Conservation (phyloP, 2,329 filamentous ascomycete genomes). For the Colletotrichum higginsianum region DNA sequence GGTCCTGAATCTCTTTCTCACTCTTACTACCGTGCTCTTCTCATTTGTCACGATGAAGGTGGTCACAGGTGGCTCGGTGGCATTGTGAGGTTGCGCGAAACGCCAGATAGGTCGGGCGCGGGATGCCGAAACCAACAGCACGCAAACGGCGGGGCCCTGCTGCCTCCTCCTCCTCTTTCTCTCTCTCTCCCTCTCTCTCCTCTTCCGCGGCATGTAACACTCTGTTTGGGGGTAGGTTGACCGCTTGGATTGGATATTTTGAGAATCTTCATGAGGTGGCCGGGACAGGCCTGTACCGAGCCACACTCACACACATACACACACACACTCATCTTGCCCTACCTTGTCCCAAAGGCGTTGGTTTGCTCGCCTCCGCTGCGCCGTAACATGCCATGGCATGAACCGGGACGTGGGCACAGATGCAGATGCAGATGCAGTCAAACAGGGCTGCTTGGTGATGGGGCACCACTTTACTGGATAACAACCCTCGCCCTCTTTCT, state of each 20-base stretch:
- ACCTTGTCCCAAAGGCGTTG: neutral
- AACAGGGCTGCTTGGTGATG: conserved; percentile 54
- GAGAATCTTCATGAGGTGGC: neutral
- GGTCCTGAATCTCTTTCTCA: neutral
- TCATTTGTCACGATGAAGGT: neutral
- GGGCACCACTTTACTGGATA: conserved; percentile 59
- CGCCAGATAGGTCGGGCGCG: neutral
- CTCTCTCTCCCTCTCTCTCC: neutral
- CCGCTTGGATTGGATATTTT: neutral
- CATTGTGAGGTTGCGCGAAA: neutral
- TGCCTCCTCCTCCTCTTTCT: neutral
- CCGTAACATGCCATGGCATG: conserved; percentile 33
- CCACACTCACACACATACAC: neutral
- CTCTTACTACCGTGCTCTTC: neutral
- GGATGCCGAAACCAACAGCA: neutral
- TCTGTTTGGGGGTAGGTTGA: neutral
- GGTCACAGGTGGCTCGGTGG: neutral
- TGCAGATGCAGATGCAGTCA: conserved; percentile 32
- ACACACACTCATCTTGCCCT: conserved; percentile 8
- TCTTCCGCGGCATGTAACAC: neutral
- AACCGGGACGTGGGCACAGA: conserved; percentile 26
- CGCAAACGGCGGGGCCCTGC: conserved; percentile 5
- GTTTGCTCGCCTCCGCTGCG: conserved; percentile 14
- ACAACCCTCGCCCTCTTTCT: conserved; percentile 5
- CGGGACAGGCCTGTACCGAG: conserved; percentile 14